Percentiles rank a stretch among this genome's conserved stretches.
These are phyloP conservation scores for Pirum gemmata DNA, from an alignment of 78 protist genomes.

Conservation along the genomic window DNA sequence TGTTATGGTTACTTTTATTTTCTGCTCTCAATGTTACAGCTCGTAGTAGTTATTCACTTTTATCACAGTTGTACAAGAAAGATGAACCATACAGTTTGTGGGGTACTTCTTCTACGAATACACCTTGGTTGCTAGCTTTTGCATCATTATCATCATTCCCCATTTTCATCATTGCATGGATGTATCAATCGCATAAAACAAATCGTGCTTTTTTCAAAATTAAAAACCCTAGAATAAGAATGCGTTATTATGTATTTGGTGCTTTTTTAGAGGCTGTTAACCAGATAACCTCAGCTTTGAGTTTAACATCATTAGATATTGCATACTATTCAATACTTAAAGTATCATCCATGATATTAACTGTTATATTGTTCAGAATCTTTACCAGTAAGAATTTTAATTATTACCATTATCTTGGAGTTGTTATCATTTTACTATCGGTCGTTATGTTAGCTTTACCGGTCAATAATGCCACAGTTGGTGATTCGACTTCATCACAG, in stretches of 20 bases:
- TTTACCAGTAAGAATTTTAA: background rate
- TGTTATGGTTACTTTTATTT: no score
- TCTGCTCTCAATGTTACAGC: no score
- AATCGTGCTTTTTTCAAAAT: background rate
- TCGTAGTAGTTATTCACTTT: background rate
- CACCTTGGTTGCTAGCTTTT: background rate
- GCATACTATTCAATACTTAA: background rate
- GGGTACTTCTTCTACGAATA: background rate
- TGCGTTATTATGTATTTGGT: background rate
- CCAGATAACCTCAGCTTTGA: background rate
- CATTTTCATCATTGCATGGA: background rate
- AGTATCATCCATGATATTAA: background rate
- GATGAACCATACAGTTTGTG: background rate
- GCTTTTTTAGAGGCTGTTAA: background rate
- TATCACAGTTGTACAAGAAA: background rate
- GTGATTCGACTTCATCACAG: no score
- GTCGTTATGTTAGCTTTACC: background rate
- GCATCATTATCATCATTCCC: background rate
- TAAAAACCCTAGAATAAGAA: background rate
- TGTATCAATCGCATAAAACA: background rate
- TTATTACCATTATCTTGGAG: background rate
- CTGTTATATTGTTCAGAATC: background rate
- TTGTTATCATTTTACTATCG: background rate
- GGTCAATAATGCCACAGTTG: no score
- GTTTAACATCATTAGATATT: background rate